Evolutionary conservation across 495 filamentous ascomycete genomes (phyloP), one percentile per base, ranked within the genome.

Genomic region (Annulohypoxylon bovei): DNA sequence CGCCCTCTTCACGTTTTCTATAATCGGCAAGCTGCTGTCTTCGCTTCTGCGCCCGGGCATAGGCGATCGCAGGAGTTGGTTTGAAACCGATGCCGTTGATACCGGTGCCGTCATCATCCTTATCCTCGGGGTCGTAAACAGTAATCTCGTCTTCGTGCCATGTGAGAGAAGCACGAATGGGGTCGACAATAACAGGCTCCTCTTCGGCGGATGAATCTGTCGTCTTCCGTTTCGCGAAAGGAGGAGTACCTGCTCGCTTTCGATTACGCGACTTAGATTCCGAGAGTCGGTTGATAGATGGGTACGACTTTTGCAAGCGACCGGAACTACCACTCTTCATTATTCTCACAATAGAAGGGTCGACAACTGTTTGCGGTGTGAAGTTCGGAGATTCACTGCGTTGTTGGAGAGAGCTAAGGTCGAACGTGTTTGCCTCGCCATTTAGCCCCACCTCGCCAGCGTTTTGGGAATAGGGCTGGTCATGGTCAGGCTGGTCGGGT

Each of bases 21-120:
- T 95, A 98, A 52, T 97, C 93, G 52, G 88, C 86, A 47, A 98
- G 84, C 79, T 98, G 95, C 78, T 91, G 89, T 72, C 88, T 86
- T 65, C 94, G 85, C 76, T 88, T 91, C 76, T 93, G 87, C 6
- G 87, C 84, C 60, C 95, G 84, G 25, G 88, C 88, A 77, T 92
- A 90, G 0, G 93, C 94, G 30, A 94, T 88, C 32, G 91, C 91
- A 16, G 94, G 86, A 7, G 93, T 98, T 0, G 95, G 95, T 68
- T 88, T 90, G 79, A 97, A 98, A 1, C 94, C 95, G 73, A 98
- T 91, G 12, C 95, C 95, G 78, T 96, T 93, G 68, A 93, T 92
- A 37, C 91, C 91, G 35, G 91, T 91, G 25, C 91, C 91, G 78
- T 93, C 91, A 68, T 93, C 91, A 60, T 85, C 88, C 39, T 89